Evolutionary conservation across 2,329 filamentous ascomycete genomes (phyloP).

Genomic region (Sclerotinia minor): DNA sequence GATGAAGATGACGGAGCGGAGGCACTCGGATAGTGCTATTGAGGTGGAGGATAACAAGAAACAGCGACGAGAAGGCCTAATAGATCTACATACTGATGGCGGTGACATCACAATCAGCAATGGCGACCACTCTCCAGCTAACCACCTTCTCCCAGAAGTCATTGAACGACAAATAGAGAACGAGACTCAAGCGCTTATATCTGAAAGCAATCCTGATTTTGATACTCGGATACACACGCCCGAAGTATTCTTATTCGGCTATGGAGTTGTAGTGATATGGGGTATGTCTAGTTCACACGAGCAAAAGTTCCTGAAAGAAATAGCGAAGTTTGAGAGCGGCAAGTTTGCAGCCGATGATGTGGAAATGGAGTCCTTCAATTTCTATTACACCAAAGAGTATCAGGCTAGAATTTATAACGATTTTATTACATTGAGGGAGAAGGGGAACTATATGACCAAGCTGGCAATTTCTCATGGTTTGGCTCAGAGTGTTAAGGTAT

Average conservation of each 20-base stretch:
- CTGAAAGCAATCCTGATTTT: conserved; percentile 62
- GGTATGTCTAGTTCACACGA: conserved; percentile 93
- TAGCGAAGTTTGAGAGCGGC: conserved; percentile 90
- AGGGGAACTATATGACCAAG: conserved; percentile 97
- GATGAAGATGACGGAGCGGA: conserved; percentile 57
- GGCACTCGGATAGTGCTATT: conserved; percentile 75
- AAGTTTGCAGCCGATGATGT: conserved; percentile 86
- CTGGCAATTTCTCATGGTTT: conserved; percentile 93
- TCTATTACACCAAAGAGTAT: conserved; percentile 97
- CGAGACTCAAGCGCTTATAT: conserved; percentile 36
- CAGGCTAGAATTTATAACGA: conserved; percentile 99
- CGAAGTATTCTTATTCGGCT: conserved; percentile 94
- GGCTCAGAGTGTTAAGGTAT: conserved; percentile 89
- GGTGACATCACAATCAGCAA: conserved; percentile 42
- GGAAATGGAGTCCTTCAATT: conserved; percentile 97
- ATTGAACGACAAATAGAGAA: conserved; percentile 44
- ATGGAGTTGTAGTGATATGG: conserved; percentile 97
- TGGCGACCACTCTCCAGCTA: conserved; percentile 34
- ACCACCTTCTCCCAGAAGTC: conserved; percentile 34
- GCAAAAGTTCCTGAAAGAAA: conserved; percentile 86
- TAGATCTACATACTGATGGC: conserved; percentile 55
- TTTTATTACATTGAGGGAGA: conserved; percentile 92
- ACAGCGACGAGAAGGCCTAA: conserved; percentile 59
- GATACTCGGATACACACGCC: conserved; percentile 88
- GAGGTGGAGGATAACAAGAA: conserved; percentile 62